phyloP scores from a whole-genome alignment of 768 basidiomycete genomes.

The Daedaleopsis nitida region DNA sequence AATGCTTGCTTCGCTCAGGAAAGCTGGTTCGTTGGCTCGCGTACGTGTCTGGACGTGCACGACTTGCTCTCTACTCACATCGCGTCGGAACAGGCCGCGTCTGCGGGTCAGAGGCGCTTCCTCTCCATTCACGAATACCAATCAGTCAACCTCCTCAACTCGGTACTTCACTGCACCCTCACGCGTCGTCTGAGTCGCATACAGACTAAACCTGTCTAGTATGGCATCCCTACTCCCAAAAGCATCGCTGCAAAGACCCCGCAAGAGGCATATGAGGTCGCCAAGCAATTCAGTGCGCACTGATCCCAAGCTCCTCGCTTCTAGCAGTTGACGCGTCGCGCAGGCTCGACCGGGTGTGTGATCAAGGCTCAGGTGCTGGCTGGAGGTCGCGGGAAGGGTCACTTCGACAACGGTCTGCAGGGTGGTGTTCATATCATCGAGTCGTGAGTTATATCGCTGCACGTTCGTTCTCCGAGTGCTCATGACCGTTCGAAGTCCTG shows the following conservation, averaged over 20 bases:
- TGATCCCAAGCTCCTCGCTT: not conserved
- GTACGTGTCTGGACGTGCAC: constrained; percentile 41
- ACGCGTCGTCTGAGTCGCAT: not conserved
- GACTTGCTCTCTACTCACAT: constrained; percentile 8
- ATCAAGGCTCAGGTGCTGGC: constrained; percentile 99
- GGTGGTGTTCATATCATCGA: constrained; percentile 96
- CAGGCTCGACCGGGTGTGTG: constrained; percentile 80
- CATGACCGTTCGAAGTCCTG: constrained; percentile 55
- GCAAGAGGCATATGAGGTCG: constrained; percentile 87
- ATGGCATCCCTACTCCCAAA: constrained; percentile 94
- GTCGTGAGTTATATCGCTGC: constrained; percentile 50
- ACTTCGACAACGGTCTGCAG: constrained; percentile 93
- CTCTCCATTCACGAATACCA: constrained; percentile 99
- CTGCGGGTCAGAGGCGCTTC: constrained; percentile 85
- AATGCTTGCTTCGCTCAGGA: constrained; percentile 74
- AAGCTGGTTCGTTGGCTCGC: constrained; percentile 63
- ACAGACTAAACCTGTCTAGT: constrained; percentile 49
- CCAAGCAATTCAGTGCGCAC: constrained; percentile 79
- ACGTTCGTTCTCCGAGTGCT: not conserved
- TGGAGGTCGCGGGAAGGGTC: constrained; percentile 97
- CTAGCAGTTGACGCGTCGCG: not conserved
- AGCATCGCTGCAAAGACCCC: constrained; percentile 85
- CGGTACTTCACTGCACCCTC: constrained; percentile 50
- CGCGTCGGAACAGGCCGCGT: constrained; percentile 49
- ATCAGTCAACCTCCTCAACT: constrained; percentile 91